Base-by-base conservation (phyloP, 2,329 filamentous ascomycete genomes). In the Phaeosphaeria sp. region DNA sequence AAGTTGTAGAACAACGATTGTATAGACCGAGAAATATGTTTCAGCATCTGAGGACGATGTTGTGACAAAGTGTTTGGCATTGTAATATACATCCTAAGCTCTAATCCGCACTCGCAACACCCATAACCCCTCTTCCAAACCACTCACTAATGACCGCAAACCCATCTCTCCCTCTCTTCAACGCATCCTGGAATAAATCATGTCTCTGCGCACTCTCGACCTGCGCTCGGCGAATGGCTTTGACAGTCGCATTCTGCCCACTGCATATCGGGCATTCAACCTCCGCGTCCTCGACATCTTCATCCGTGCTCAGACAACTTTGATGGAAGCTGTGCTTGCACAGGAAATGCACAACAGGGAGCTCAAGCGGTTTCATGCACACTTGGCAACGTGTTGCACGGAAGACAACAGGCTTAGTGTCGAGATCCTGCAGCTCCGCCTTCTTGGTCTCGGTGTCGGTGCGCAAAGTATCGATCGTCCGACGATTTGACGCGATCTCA, bases 281-380 rank as follows among this genome's bases (percentile, higher is more conserved):
- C 40, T 87, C 82, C 9, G 86, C 83, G 51, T 89, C 88, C 33
- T 85, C 82, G 9, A 80, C 78, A 50, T 89, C 89, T 21, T 85
- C 83, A 27, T 80, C 79, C 5, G 83, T 81, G 72, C 91, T 91
- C 43, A 99, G 80, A 77, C 94, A 99, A 46, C 91, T 85, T 79
- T 96, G 92, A 74, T 99, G 95, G 82, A 97, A 99, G 59, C 90
- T 93, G 76, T 99, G 95, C 76, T 96, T 97, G 81, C 95, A 99
- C 62, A 99, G 79, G 76, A 99, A 99, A 74, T 99, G 95, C 48
- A 99, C 93, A 0, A 89, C 91, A 0, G 95, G 95, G 13, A 98
- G 82, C 64, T 97, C 93, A 18, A 98, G 83, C 24, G 87, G 84
- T 39, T 88, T 86, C 17, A 87, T 88, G 75, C 95, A 99, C 51